Evolutionary conservation across 305 asterid genomes (phyloP).

Genomic region (Solanum hybrid): DNA sequence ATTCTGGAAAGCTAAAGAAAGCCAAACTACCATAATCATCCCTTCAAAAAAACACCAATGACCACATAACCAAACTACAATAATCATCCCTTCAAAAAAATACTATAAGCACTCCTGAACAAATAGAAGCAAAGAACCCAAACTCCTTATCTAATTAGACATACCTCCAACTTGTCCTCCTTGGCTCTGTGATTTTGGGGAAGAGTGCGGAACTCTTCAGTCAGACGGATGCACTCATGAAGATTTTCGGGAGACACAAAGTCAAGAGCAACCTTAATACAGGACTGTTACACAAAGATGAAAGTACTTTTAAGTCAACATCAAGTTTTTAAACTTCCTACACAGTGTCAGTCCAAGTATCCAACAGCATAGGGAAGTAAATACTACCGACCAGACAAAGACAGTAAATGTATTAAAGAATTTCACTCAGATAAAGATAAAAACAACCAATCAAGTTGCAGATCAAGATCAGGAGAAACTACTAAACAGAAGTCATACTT

Average conservation of each 20-base stretch:
- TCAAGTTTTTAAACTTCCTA: neutral
- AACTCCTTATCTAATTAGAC: neutral
- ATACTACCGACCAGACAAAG: neutral
- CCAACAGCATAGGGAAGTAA: neutral
- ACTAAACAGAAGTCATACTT: neutral
- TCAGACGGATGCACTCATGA: constrained; percentile 31
- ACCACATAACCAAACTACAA: neutral
- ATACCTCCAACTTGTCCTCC: constrained; percentile 59
- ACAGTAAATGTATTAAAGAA: neutral
- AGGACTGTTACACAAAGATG: constrained; percentile 33
- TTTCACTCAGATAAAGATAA: neutral
- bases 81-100: neutral
- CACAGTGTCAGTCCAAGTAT: neutral
- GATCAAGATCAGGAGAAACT: neutral
- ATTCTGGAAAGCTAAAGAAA: neutral
- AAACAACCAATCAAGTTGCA: neutral
- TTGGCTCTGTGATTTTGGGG: constrained; percentile 49
- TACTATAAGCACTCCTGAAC: neutral
- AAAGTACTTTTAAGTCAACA: neutral
- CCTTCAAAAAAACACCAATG: neutral
- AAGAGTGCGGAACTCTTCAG: constrained; percentile 47
- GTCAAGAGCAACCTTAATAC: constrained; percentile 53
- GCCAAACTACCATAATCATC: neutral
- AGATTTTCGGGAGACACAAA: constrained; percentile 58
- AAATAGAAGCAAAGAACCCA: neutral